Base-by-base conservation (phyloP, 2,329 filamentous ascomycete genomes). In the Sporothrix dimorphospora region DNA sequence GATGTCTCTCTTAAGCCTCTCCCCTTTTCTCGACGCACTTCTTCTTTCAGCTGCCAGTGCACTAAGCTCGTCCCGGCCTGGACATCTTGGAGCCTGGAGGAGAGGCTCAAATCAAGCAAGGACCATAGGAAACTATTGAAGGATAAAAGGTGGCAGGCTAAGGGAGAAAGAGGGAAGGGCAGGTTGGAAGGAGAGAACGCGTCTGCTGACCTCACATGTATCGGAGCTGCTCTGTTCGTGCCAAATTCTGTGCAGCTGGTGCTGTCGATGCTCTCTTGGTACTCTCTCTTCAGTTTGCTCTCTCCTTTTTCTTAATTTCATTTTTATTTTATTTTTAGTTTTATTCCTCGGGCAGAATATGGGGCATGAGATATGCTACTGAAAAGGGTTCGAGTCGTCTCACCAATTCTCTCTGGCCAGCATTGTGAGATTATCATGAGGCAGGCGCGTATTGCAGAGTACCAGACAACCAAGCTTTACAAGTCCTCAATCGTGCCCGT, bases 21-120 rank as follows among this genome's bases (percentile, higher is more conserved):
- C 9, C 4, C 57, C 57, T 34, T 14, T 38, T 19, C 53, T 57
- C 34, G 34, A 42, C 34, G 19, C 57, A 4, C 57, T 63, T 63
- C 34, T 11, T 55, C 14, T 34, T 63, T 16, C n/a, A 63, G 38
- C 34, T 42, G 34, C n/a, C 57, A 21, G 9, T 27, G 24, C 4
- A 24, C 38, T 42, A 16, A 24, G 9, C 38, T n/a, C 11, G n/a
- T 1, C 34, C 34, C 11, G 19, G 57, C 9, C 38, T 65, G n/a
- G 51, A 30, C 16, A 27, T n/a, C 34, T n/a, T n/a, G n/a, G n/a
- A n/a, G n/a, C n/a, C n/a, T 19, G 21, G 7, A 47, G 63, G 9
- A n/a, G 42, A 66, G 61, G 63, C 24, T 66, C 42, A 49, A 49
- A 49, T n/a, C n/a, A n/a, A 49, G 11, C 42, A 30, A 34, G 40